Evolutionary conservation across 495 filamentous ascomycete genomes (phyloP).

Genomic region (Elaphomyces granulatus): DNA sequence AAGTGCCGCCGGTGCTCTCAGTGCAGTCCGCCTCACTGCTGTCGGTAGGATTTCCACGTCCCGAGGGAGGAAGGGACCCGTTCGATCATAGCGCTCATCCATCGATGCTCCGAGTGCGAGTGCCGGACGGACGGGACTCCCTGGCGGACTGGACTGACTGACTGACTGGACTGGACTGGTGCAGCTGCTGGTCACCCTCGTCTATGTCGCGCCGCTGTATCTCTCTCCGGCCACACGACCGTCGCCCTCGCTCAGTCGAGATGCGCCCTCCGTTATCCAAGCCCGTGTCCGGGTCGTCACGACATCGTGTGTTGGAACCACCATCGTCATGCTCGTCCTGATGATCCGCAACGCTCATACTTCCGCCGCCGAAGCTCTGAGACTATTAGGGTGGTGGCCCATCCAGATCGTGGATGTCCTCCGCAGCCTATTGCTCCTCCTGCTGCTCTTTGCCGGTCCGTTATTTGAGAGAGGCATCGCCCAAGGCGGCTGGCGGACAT

Average conservation of each 20-base stretch:
- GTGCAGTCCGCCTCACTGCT: slow-evolving; percentile 31
- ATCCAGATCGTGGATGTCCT: slow-evolving; percentile 45
- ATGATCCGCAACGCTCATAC: slow-evolving; percentile 32
- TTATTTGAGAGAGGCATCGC: slow-evolving; percentile 61
- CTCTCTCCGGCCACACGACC: slow-evolving; percentile 64
- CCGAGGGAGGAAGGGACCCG: no score
- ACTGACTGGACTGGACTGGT: no score
- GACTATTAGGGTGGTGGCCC: slow-evolving; percentile 63
- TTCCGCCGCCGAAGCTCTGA: slow-evolving; percentile 38
- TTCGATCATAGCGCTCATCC: slow-evolving; percentile 4
- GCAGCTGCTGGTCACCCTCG: slow-evolving; percentile 58
- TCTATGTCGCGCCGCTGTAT: slow-evolving; percentile 91
- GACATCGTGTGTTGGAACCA: slow-evolving; percentile 48
- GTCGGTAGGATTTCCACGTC: slow-evolving; percentile 42
- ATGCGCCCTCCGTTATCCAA: slow-evolving; percentile 81
- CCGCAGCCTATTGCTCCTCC: slow-evolving; percentile 47
- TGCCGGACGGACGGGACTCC: no score
- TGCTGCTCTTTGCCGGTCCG: slow-evolving; percentile 70
- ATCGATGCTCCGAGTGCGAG: background rate
- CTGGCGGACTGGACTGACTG: no score
- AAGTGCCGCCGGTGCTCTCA: slow-evolving; percentile 31
- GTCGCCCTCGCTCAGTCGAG: slow-evolving; percentile 65
- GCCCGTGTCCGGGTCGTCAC: slow-evolving; percentile 70
- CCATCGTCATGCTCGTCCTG: slow-evolving; percentile 46
- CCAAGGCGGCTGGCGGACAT: slow-evolving; percentile 54